phyloP scores from a whole-genome alignment of 495 filamentous ascomycete genomes.

The Aspergillus avenaceus region DNA sequence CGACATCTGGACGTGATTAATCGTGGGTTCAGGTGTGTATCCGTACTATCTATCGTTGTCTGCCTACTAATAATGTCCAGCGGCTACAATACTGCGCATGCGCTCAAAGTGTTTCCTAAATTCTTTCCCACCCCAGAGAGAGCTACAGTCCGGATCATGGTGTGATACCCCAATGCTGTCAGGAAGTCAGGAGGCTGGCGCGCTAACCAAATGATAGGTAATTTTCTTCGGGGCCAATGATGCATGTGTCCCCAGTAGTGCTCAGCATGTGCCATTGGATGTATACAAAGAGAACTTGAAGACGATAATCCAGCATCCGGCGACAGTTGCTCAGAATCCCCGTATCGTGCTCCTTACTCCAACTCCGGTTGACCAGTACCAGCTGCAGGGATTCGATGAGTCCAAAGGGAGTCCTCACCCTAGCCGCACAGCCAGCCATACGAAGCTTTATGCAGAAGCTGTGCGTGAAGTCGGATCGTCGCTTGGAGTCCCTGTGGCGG shows the following conservation, averaged over 20 bases:
- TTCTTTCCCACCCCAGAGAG: conserved; percentile 53
- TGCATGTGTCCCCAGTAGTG: conserved; percentile 56
- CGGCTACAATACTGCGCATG: conserved; percentile 66
- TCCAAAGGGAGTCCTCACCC: conserved; percentile 42
- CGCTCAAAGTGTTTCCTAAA: conserved; percentile 51
- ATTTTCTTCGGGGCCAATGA: conserved; percentile 90
- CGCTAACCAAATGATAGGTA: conserved; percentile 42
- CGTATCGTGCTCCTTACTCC: conserved; percentile 74
- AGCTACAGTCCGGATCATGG: conserved; percentile 62
- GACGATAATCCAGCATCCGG: conserved; percentile 64
- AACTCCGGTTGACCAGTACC: conserved; percentile 77
- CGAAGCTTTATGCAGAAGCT: conserved; percentile 68
- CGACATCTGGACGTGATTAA: conserved; percentile 66
- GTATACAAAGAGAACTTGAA: conserved; percentile 68
- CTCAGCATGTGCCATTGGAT: conserved; percentile 71
- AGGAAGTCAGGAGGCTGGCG: background rate
- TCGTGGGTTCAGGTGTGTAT: conserved; percentile 56
- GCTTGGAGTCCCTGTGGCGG: conserved; percentile 60
- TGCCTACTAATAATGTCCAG: conserved; percentile 25
- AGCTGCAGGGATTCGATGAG: conserved; percentile 49
- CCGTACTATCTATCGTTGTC: background rate
- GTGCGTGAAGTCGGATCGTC: conserved; percentile 61
- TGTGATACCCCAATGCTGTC: conserved; percentile 30
- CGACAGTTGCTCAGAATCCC: conserved; percentile 62
- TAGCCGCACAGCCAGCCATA: conserved; percentile 57